Evolutionary conservation across 441 rosid genomes (phyloP).

Genomic region (Croton setiger): DNA sequence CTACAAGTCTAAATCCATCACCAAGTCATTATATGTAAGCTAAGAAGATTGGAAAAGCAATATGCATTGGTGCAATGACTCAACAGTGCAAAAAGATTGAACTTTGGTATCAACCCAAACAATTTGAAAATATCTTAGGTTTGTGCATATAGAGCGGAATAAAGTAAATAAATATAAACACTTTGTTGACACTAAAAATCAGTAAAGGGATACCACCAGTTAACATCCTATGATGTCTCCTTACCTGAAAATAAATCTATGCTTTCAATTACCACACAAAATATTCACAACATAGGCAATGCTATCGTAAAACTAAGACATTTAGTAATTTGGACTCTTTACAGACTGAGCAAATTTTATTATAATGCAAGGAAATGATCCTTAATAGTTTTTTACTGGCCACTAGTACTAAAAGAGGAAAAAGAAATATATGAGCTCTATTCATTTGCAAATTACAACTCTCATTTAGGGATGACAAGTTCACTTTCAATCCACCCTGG

Average conservation of each 20-base stretch:
- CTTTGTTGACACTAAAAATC: not conserved
- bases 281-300: not conserved
- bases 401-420: not conserved
- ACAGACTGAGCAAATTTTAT: not conserved
- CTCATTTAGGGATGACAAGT: too few species aligned
- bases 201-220: too few species aligned
- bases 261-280: not conserved
- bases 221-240: not conserved
- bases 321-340: not conserved
- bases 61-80: not conserved
- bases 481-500: too few species aligned
- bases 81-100: not conserved
- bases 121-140: not conserved
- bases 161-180: not conserved
- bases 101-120: not conserved
- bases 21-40: not conserved
- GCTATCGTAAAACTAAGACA: not conserved
- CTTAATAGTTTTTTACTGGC: not conserved
- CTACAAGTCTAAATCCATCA: not conserved
- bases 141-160: not conserved
- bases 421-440: too few species aligned
- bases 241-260: not conserved
- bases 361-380: not conserved
- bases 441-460: not conserved
- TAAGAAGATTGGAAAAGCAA: constrained; percentile 2